phyloP scores from a whole-genome alignment of 2,329 filamentous ascomycete genomes.

The Clonostachys byssicola region DNA sequence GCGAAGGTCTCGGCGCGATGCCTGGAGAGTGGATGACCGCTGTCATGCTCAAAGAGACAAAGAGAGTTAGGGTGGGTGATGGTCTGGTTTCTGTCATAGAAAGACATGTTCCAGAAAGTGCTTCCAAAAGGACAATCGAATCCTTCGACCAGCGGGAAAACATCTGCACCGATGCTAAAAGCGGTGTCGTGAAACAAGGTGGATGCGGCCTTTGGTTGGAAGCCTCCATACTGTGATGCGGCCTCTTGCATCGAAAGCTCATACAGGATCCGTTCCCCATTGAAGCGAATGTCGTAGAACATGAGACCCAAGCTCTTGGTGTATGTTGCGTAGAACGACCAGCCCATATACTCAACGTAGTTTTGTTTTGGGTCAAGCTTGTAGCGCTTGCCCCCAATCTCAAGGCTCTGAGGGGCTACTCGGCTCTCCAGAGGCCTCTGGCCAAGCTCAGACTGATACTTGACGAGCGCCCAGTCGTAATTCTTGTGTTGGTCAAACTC shows the following conservation, averaged over 20 bases:
- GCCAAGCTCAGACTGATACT: neutral
- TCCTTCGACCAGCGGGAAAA: too few relatives aligned
- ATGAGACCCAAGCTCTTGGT: constrained; percentile 23
- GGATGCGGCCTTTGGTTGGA: too few relatives aligned
- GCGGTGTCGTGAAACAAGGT: too few relatives aligned
- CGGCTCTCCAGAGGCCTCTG: neutral
- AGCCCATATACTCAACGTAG: constrained; percentile 4
- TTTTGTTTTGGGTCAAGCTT: constrained; percentile 3
- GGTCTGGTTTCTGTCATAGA: too few relatives aligned
- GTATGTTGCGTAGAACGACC: constrained; percentile 5
- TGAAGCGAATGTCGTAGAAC: constrained; percentile 46
- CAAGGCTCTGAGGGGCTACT: neutral
- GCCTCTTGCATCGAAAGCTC: too few relatives aligned
- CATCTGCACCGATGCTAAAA: too few relatives aligned
- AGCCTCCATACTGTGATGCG: too few relatives aligned
- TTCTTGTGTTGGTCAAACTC: neutral
- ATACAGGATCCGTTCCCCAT: constrained; percentile 48
- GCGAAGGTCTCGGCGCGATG: too few relatives aligned
- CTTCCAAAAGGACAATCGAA: too few relatives aligned
- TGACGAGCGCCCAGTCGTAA: constrained; percentile 1
- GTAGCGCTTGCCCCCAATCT: neutral
- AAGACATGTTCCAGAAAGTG: too few relatives aligned
- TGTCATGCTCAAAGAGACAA: constrained; percentile 49
- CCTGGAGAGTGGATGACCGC: constrained; percentile 42
- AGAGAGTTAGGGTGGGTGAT: too few relatives aligned